Conservation (phyloP, 306 rosid genomes). For the Fragaria ananassa region DNA sequence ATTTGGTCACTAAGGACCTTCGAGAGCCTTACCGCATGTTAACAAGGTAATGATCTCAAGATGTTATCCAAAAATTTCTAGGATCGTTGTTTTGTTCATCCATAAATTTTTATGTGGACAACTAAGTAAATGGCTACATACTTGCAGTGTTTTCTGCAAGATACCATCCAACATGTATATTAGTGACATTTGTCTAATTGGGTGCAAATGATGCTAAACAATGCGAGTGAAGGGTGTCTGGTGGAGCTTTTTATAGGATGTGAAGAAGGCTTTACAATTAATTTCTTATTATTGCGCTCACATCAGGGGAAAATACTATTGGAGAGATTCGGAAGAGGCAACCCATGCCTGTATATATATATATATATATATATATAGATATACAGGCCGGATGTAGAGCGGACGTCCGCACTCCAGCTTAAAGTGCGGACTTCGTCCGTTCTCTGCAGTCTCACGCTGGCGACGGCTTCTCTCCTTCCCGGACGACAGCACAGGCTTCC, state of each 20-base stretch:
- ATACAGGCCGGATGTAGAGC: no score
- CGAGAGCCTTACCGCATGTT: slow-evolving; percentile 66
- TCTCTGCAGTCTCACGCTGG: no score
- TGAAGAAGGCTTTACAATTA: not conserved
- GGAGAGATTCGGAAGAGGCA: not conserved
- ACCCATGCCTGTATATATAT: not conserved
- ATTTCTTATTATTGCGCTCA: not conserved
- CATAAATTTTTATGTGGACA: not conserved
- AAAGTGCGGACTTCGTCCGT: no score
- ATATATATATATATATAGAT: no score
- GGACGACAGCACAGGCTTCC: no score
- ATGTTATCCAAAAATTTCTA: not conserved
- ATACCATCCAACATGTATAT: not conserved
- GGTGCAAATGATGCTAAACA: not conserved
- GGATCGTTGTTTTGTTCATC: not conserved
- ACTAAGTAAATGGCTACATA: not conserved
- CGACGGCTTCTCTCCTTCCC: no score
- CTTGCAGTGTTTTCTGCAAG: not conserved
- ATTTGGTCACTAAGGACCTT: slow-evolving; percentile 59
- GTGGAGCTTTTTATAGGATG: not conserved
- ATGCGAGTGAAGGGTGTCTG: not conserved
- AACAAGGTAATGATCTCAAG: slow-evolving; percentile 44
- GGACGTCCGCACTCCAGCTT: no score
- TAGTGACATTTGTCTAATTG: not conserved
- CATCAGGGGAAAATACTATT: not conserved